Evolutionary conservation across 2,329 filamentous ascomycete genomes (phyloP).

Genomic region (Talaromyces sp.): DNA sequence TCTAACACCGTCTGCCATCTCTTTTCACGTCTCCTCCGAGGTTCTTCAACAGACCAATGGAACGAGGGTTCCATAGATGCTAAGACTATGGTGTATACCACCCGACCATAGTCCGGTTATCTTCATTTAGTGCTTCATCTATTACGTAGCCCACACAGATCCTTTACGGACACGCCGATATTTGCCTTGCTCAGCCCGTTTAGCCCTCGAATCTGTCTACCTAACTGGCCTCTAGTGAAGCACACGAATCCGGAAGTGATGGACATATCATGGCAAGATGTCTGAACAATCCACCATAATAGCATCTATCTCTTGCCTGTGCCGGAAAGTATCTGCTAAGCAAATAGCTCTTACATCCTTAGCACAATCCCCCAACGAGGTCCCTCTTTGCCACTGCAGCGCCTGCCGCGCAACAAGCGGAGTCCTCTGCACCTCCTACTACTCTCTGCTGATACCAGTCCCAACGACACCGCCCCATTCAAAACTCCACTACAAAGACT

Average conservation of each 20-base stretch:
- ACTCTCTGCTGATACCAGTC: constrained; percentile 36
- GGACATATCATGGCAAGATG: neutral
- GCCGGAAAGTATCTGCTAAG: constrained; percentile 24
- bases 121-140: neutral
- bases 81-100: neutral
- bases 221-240: neutral
- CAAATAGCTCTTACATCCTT: constrained; percentile 25
- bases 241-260: neutral
- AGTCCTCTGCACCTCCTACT: constrained; percentile 45
- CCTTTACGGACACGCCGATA: neutral
- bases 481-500: neutral
- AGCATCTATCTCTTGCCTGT: constrained; percentile 29
- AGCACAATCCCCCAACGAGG: constrained; percentile 21
- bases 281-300: constrained; percentile 5
- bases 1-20: neutral
- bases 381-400: constrained; percentile 52
- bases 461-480: neutral
- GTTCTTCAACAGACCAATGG: constrained; percentile 3
- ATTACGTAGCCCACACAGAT: neutral
- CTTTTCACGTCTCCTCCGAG: neutral
- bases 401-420: constrained; percentile 50
- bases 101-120: neutral
- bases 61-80: neutral
- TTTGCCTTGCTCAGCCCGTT: neutral
- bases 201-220: neutral